Conservation (phyloP, 768 basidiomycete genomes). For the Fomitopsis pulvina region DNA sequence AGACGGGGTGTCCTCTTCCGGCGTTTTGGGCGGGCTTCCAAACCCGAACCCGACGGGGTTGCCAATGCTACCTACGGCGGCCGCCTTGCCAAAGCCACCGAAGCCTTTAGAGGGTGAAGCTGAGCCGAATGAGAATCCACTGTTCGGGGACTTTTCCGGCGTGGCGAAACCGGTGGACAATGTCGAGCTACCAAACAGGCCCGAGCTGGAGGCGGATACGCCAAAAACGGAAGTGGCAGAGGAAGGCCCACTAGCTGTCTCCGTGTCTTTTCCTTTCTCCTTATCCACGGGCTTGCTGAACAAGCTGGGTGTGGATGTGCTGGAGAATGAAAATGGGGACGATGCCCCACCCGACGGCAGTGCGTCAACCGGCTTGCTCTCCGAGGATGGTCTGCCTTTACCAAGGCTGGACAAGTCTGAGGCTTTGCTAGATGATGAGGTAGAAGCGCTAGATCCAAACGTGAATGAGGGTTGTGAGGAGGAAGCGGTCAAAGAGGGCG, state of each 20-base stretch:
- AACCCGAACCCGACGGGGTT: conserved; percentile 63
- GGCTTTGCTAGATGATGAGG: background rate
- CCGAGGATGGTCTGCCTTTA: background rate
- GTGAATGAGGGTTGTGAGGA: no score
- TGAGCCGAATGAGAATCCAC: conserved; percentile 7
- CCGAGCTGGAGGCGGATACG: conserved; percentile 3
- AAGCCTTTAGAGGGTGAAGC: conserved; percentile 14
- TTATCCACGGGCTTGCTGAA: conserved; percentile 12
- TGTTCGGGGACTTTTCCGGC: conserved; percentile 8
- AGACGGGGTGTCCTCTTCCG: conserved; percentile 14
- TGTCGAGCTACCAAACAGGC: conserved; percentile 10
- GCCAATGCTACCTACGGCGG: conserved; percentile 42
- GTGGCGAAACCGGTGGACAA: conserved; percentile 1
- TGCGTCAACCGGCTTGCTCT: background rate
- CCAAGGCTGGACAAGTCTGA: background rate
- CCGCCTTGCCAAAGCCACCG: conserved; percentile 11
- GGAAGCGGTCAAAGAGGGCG: conserved; percentile 1
- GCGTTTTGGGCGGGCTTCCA: conserved; percentile 32
- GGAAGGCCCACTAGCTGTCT: no score
- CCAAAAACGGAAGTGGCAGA: conserved; percentile 2
- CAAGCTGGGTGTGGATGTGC: conserved; percentile 5
- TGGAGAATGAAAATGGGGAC: conserved; percentile 4
- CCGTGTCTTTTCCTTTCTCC: conserved; percentile 7
- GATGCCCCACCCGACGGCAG: background rate
- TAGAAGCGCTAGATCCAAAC: background rate